Evolutionary conservation across 352 stramenopile species (phyloP), one percentile per base, ranked within the genome.

Genomic region (Plasmopara halstedii): DNA sequence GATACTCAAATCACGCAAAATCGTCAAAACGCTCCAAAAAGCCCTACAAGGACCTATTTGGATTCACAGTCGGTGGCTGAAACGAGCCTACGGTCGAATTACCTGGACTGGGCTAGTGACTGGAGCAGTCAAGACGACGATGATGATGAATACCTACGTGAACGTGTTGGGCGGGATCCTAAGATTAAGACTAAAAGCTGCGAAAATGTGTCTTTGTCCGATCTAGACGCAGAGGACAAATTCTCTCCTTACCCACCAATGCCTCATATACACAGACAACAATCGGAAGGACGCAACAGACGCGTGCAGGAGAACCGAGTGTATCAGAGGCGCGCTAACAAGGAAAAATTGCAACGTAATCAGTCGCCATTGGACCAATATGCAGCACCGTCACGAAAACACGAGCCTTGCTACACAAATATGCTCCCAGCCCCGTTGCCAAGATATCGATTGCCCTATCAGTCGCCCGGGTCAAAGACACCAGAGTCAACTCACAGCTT

Each of bases 51-150:
- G 36, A 21, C 23, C 6, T 43, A 40, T 10, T 22, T 42, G 4
- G 42, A 18, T 8, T 66, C 61, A 6, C 41, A 64, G 20, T 70
- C 61, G 4, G 48, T 53, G 18, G 48, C 42, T 6, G 45, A 70
- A 8, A 55, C 60, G 0, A 65, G 60, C 14, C 56, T 62, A 40
- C 41, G 55, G 11, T 69, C 59, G 15, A 65, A 69, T 31, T 69
- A 69, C 15, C 51, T 69, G 2, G 60, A 68, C 46, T 68, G 54
- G 54, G 45, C 41, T 1, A 68, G 59, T 18, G 59, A 69, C 29
- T 69, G 56, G 50, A 69, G 60, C 51, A 69, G 60, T 36, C 55
- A 65, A 34, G 60, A 69, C 23, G 60, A 65, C 21, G 59, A 69
- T 6, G 60, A 69, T 6, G 56, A 62, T 9, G 60, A 65, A n/a